Evolutionary conservation across 2,329 filamentous ascomycete species (phyloP).

Genomic region (Arthrobotrys sphaeroides): DNA sequence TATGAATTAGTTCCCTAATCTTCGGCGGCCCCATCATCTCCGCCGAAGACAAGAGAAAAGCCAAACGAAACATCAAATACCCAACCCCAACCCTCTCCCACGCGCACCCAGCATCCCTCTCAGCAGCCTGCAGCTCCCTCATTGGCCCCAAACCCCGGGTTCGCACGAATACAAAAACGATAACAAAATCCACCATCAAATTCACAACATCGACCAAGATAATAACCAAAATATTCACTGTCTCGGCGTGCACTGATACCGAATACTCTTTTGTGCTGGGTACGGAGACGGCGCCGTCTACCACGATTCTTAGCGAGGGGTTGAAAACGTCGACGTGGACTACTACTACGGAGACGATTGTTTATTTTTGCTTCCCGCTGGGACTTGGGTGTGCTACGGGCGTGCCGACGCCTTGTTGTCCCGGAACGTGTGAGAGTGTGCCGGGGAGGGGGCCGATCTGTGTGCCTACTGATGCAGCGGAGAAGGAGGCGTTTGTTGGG

Average conservation of each 20-base stretch:
- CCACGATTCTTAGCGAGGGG: not conserved
- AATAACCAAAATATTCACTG: not conserved
- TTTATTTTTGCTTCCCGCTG: constrained; percentile 29
- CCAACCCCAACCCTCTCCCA: constrained; percentile 24
- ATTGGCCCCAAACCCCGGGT: not conserved
- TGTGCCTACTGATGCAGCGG: constrained; percentile 25
- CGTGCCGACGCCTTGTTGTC: constrained; percentile 50
- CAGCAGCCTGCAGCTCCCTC: constrained; percentile 24
- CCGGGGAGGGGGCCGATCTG: not conserved
- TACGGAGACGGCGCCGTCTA: constrained; percentile 4
- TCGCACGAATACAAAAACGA: constrained; percentile 1
- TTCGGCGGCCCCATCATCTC: constrained; percentile 29
- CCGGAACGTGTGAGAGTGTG: constrained; percentile 6
- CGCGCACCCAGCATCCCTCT: constrained; percentile 15
- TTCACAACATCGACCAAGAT: not conserved
- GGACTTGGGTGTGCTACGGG: constrained; percentile 20
- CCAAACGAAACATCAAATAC: constrained; percentile 24
- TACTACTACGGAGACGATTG: constrained; percentile 35
- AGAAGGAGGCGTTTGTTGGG: not conserved
- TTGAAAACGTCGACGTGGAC: constrained; percentile 34
- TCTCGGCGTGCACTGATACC: not conserved
- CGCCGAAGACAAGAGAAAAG: constrained; percentile 5
- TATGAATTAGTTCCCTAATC: constrained; percentile 1
- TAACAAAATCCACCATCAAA: not conserved
- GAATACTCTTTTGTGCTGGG: not conserved